These are phyloP conservation scores for Jackrogersella minutella DNA, from an alignment of 495 filamentous ascomycete species.

Conservation along the genomic window DNA sequence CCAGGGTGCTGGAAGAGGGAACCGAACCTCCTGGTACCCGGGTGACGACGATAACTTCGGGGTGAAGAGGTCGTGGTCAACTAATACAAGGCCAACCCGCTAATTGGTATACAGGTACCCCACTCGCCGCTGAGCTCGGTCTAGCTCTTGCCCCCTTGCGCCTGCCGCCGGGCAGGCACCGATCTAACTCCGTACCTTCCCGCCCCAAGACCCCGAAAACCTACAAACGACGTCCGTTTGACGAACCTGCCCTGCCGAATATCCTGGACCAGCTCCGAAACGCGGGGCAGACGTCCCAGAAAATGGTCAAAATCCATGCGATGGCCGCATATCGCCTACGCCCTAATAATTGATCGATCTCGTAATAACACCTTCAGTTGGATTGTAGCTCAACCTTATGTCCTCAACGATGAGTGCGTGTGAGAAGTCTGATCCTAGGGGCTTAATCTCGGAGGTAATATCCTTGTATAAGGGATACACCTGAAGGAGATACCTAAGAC, in stretches of 20 bases:
- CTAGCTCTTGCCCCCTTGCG: not conserved
- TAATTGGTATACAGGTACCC: not conserved
- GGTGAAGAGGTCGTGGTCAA: not conserved
- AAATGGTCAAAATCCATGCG: not conserved
- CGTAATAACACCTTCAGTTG: no score
- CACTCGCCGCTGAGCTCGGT: not conserved
- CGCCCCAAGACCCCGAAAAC: not conserved
- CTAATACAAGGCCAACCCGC: not conserved
- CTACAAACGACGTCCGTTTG: not conserved
- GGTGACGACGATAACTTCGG: not conserved
- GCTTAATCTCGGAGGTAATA: no score
- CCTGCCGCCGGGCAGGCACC: not conserved
- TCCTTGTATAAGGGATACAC: no score
- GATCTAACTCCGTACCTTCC: not conserved
- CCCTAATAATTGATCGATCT: not conserved
- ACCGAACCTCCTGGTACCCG: not conserved
- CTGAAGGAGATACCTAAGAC: no score
- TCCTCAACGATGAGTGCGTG: no score
- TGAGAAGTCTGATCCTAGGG: no score
- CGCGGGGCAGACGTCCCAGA: not conserved
- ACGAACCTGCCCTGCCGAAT: not conserved
- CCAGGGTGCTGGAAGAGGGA: no score
- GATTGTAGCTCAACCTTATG: no score
- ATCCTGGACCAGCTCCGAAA: not conserved
- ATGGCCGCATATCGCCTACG: not conserved